Base-by-base conservation (phyloP, 2,329 filamentous ascomycete genomes). In the Talaromyces sp. region DNA sequence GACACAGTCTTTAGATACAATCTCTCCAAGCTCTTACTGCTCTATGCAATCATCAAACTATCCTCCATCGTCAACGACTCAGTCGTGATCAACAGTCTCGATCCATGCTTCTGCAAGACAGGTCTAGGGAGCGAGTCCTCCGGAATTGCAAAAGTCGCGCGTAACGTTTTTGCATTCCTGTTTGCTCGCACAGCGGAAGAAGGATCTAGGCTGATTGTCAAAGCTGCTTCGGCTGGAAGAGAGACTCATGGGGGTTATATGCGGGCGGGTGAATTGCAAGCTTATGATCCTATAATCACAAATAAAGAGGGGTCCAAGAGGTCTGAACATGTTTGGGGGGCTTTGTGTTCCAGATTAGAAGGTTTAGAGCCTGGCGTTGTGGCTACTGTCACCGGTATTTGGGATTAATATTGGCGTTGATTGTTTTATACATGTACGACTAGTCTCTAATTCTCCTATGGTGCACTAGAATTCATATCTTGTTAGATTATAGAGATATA, bases 311-410 rank as follows among this genome's bases (percentile, higher is more conserved):
- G 44, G 12, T 11, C 23, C 6, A 25, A 48, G 44, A 25, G 23
- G n/a, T 37, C 39, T 11, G 21, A 46, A n/a, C 5, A 28, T 55
- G 52, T 61, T 25, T 61, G 59, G 48, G 39, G 2, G 40, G 6
- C n/a, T n/a, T 50, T 61, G 8, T n/a, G 48, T n/a, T 18, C 16
- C 9, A 59, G 11, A 14, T 50, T 63, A 25, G 40, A 59, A n/a
- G 1, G 12, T 18, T 44, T 44, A 8, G 31, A 59, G 33, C 61
- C 54, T 25, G 56, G 40, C 44, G 33, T 60, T 44, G 11, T 60
- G 37, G 37, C 23, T 11, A 37, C 31, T 44, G 35, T 61, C 3
- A 42, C 40, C 9, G 39, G 23, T 37, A 11, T 50, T 61, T 55
- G 25, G 46, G 25, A 14, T 28, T 5, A 1, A 18, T 18, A 16